Evolutionary conservation across 2,329 filamentous ascomycete genomes (phyloP).

Genomic region (Alternaria hordeiaustralica): DNA sequence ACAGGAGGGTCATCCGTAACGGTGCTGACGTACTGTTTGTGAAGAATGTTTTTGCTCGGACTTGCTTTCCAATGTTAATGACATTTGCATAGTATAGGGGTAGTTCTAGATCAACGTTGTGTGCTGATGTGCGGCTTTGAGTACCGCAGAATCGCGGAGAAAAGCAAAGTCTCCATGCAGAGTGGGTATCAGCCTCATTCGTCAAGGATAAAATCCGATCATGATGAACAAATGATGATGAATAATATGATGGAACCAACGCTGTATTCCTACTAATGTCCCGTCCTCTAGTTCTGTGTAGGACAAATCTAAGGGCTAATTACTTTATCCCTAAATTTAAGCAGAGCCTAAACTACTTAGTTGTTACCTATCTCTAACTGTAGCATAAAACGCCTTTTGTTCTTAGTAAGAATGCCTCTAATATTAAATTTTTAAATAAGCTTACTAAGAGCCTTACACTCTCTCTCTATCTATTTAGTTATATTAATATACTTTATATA

Average conservation of each 20-base stretch:
- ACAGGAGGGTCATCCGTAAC: constrained; percentile 1
- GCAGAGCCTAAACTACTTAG: no score
- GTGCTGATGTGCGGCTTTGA: constrained; percentile 10
- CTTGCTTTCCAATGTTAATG: neutral
- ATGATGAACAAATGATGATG: constrained; percentile 31
- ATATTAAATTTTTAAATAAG: no score
- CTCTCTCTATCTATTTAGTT: no score
- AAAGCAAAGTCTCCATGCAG: constrained; percentile 14
- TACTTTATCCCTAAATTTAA: no score
- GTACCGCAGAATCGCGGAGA: constrained; percentile 4
- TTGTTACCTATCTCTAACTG: no score
- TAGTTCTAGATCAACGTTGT: constrained; percentile 1
- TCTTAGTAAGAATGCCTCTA: no score
- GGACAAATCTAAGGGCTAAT: no score
- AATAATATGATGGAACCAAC: constrained; percentile 11
- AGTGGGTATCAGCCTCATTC: constrained; percentile 20
- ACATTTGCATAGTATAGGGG: neutral
- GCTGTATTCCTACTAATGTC: no score
- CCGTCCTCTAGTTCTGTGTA: no score
- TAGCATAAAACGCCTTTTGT: no score
- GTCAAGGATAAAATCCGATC: constrained; percentile 13
- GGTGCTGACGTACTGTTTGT: constrained; percentile 6
- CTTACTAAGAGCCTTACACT: no score
- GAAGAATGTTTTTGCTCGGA: neutral
- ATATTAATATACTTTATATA: no score